Percentiles rank a stretch among this genome's conserved stretches.
Evolutionary conservation across 225 moss, liverwort and hornwort genomes (phyloP).

Genomic region (Polytrichum formosum): DNA sequence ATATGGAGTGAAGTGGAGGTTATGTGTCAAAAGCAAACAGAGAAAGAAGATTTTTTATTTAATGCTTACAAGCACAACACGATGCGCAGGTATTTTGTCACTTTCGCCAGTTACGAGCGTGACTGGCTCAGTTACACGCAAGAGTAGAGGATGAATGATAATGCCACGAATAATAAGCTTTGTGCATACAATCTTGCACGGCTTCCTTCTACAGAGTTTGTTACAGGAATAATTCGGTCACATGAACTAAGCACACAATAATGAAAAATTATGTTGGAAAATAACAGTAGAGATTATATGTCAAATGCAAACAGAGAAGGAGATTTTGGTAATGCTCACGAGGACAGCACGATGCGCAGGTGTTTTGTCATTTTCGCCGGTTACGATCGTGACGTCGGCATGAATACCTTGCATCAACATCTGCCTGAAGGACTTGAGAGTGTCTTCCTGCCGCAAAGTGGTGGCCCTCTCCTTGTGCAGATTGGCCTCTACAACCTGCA

Average conservation of each 20-base stretch:
- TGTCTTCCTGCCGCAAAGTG: conserved; percentile 49
- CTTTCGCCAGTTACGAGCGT: conserved; percentile 66
- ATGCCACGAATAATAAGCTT: no score
- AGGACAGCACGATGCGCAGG: conserved; percentile 63
- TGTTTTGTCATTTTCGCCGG: conserved; percentile 61
- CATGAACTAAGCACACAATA: no score
- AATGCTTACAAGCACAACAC: conserved; percentile 47
- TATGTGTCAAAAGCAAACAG: no score
- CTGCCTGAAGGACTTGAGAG: conserved; percentile 48
- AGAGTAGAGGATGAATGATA: no score
- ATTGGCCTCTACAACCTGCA: conserved; percentile 37
- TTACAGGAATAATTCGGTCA: no score
- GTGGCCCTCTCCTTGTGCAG: conserved; percentile 51
- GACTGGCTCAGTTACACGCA: conserved; percentile 13
- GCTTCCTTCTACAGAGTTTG: no score
- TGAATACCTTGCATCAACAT: conserved; percentile 65
- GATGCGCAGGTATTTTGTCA: conserved; percentile 62
- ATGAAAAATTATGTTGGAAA: no score
- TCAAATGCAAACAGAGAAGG: no score
- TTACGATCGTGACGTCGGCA: conserved; percentile 75
- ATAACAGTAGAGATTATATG: no score
- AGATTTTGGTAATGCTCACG: conserved; percentile 20
- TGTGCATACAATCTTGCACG: no score
- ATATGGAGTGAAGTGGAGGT: no score
- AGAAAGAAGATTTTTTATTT: no score